phyloP scores from a whole-genome alignment of 192 early-diverging fungal genomes.

The Coemansia sp. region DNA sequence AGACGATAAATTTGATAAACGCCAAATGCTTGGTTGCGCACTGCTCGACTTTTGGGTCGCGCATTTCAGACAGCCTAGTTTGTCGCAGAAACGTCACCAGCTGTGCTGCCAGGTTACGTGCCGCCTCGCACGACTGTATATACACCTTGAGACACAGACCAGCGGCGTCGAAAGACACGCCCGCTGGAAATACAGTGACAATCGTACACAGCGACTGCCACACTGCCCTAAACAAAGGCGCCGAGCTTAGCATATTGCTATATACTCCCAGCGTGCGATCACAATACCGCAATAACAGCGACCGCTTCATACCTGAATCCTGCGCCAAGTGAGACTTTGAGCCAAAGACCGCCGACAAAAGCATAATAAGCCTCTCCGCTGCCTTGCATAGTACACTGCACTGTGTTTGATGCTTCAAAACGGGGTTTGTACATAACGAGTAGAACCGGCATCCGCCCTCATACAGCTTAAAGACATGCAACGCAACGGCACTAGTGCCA shows the following conservation, averaged over 20 bases:
- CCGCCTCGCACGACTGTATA: conserved; percentile 24
- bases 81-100: conserved; percentile 5
- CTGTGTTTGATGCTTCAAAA: conserved; percentile 3
- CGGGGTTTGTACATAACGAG: conserved; percentile 9
- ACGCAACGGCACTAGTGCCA: conserved; percentile 23
- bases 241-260: conserved; percentile 22
- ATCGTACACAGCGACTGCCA: conserved; percentile 37
- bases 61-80: background rate
- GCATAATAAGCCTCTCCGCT: conserved; percentile 19
- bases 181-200: conserved; percentile 12
- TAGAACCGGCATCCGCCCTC: conserved; percentile 24
- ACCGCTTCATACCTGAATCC: conserved; percentile 30
- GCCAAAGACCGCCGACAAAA: conserved; percentile 23
- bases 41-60: conserved; percentile 19
- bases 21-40: conserved; percentile 28
- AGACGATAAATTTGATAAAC: conserved; percentile 44
- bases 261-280: conserved; percentile 18
- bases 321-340: conserved; percentile 20
- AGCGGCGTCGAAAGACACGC: conserved; percentile 22
- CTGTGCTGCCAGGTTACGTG: conserved; percentile 21
- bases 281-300: conserved; percentile 28
- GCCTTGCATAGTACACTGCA: conserved; percentile 11
- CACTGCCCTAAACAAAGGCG: conserved; percentile 36
- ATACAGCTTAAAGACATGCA: conserved; percentile 28
- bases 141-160: conserved; percentile 25